Evolutionary conservation across 371 early-diverging fungal genomes (phyloP), one percentile per base, ranked within the genome.

Genomic region (Batrachochytrium dendrobatidis): DNA sequence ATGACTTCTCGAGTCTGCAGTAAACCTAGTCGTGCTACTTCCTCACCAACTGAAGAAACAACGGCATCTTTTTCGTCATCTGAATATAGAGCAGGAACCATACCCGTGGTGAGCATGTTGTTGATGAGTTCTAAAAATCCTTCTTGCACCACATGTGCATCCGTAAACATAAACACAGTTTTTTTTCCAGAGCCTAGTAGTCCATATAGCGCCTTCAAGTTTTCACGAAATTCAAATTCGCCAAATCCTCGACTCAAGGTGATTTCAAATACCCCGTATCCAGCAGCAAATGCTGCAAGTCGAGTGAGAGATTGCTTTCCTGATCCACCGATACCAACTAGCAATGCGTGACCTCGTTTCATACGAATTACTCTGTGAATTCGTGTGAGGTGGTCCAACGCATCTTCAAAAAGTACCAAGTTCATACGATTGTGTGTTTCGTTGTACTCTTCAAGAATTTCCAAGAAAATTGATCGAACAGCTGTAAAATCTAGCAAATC

Each of bases 361-460:
- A 80, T 59, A 20, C 80, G 68, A 57, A 82, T 72, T 1, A 78
- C 76, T 6, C 82, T 46, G 43, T 82, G 80, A 10, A 82, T 72
- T 3, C 82, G 61, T 12, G 77, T 79, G 34, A 82, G 62, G 54
- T 82, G 82, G 39, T 82, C 82, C 29, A 82, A 55, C n/a, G 82
- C 82, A 49, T 82, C 80, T 46, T 82, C 80, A 52, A 82, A 82
- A n/a, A 82, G 68, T 8, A 82, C 82, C 3, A 82, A 60, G 55
- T 82, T 79, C 82, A 81, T 81, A 32, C 63, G 61, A 65, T 81
- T 81, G 62, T 61, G 68, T 55, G 62, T 67, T 17, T 80, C 79
- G 59, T 82, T 82, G 68, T 80, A 79, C 49, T 80, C 80, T 63
- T 75, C 78, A 31, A 79, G 46, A 20, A 82, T 78, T 61, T 82